Evolutionary conservation across 257 asterid genomes (phyloP), one percentile per base, ranked within the genome.

Genomic region (Solanum piurae): DNA sequence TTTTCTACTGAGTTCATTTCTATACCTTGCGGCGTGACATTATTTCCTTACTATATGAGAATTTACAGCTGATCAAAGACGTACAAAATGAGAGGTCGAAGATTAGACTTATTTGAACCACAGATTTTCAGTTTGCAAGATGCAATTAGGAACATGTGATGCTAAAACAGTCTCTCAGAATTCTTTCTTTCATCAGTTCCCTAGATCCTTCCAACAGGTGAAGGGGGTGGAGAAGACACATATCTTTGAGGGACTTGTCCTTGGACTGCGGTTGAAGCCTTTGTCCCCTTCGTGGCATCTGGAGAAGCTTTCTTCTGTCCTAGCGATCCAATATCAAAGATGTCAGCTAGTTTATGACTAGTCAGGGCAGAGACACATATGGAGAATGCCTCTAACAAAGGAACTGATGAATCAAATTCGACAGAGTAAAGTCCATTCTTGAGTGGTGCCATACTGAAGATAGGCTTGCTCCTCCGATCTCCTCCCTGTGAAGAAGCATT

Each of bases 171-270:
- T 27, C 85, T 77, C 64, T 46, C 40, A 37, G 14, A 40, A 55
- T 42, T 77, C 84, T 77, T 77, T 64, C 64, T 77, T 7, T 7
- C 85, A 80, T 80, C 85, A 79, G 66, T 34, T 66, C 31, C 82
- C 90, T 88, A 97, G 87, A 94, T 95, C 93, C 99, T 94, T 86
- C 96, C 99, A 27, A 91, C 98, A 0, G 99, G 99, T 49, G 99
- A 97, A 31, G 93, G 88, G 6, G 98, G 99, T 21, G 98, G 98
- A 83, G 92, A 93, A 9, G 98, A 83, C 31, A 91, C 88, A 88
- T 91, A 95, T 87, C 91, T 93, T 74, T 92, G 93, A 69, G 98
- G 96, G 49, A 86, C 34, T 89, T 91, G 92, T 84, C 91, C 91
- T 71, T 88, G 93, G 86, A 91, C 64, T 8, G 83, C 14, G 86